A percentile compares a stretch with the other conserved stretches of the same genome.
These are phyloP conservation scores for Tubosaeta sp. DNA, from an alignment of 768 basidiomycete genomes.

Conservation along the genomic window DNA sequence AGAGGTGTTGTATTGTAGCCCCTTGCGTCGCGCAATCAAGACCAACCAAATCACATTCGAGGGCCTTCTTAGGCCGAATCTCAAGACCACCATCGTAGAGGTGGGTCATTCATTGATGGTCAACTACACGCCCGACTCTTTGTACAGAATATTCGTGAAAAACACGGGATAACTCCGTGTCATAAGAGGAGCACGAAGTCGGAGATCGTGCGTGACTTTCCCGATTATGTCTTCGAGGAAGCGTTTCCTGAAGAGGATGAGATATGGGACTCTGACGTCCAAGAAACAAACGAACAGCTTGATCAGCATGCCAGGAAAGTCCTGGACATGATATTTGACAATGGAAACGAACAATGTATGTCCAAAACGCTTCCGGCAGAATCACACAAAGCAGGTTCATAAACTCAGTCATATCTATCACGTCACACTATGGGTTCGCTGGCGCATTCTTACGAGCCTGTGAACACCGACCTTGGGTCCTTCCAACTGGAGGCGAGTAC, in stretches of 20 bases:
- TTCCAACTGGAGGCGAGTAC: slow-evolving; percentile 64
- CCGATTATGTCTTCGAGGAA: slow-evolving; percentile 50
- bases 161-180: slow-evolving; percentile 65
- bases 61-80: slow-evolving; percentile 31
- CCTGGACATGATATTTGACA: slow-evolving; percentile 52
- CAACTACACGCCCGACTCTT: neutral
- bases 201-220: slow-evolving; percentile 45
- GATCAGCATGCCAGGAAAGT: slow-evolving; percentile 46
- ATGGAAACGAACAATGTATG: slow-evolving; percentile 42
- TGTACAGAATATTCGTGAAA: slow-evolving; percentile 60
- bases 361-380: slow-evolving; percentile 1
- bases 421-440: slow-evolving; percentile 62
- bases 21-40: slow-evolving; percentile 55
- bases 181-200: slow-evolving; percentile 54
- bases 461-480: slow-evolving; percentile 39
- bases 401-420: slow-evolving; percentile 56
- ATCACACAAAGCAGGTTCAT: neutral
- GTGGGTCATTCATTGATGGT: slow-evolving; percentile 32
- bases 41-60: slow-evolving; percentile 55
- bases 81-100: slow-evolving; percentile 50
- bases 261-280: slow-evolving; percentile 49
- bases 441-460: slow-evolving; percentile 48
- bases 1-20: slow-evolving; percentile 55
- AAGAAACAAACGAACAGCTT: slow-evolving; percentile 50
- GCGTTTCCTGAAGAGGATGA: slow-evolving; percentile 61